Evolutionary conservation across 306 rosid genomes (phyloP), one percentile per base, ranked within the genome.

Genomic region (Prunus kanzakura): DNA sequence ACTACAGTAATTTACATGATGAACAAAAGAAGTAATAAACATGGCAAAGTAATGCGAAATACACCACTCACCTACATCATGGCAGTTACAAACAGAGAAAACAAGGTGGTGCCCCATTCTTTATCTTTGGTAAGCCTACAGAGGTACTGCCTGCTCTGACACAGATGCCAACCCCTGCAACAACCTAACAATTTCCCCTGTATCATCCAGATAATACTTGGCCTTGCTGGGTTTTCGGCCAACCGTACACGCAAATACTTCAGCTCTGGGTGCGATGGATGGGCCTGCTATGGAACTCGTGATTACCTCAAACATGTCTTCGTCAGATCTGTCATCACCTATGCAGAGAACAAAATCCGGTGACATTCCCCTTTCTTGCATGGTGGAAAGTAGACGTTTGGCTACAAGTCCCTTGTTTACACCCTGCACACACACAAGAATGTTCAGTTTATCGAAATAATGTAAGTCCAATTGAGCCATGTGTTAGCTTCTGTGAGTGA

Each of bases 221-320:
- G 91, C 96, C 83, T 88, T 90, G 63, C 93, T 90, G 9, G 93
- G 93, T 29, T 90, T 90, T 71, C 19, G 60, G 14, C 96, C 86
- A 8, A 90, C 88, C 0, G 93, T 90, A 55, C 93, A 90, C 0
- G 91, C 96, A 46, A 90, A 90, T 25, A 88, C 91, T 76, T 91
- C 91, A 1, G 96, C 93, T 64, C 73, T 76, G 0, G 88, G 83
- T 4, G 87, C 81, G 3, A 87, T 79, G 63, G 91, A 83, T 4
- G 93, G 87, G 14, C 89, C 88, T 13, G 80, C 76, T 72, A 79
- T 70, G 60, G 91, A 84, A 76, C 83, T 84, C 4, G 78, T 32
- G 75, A 91, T 87, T 71, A 82, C 90, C 90, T 90, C 92, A 25
- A 90, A 90, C 96, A 90, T 90, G 84, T 88, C 96, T 86, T 90